Base-by-base conservation (phyloP, 208 protist genomes). In the Phytomonas sp. region DNA sequence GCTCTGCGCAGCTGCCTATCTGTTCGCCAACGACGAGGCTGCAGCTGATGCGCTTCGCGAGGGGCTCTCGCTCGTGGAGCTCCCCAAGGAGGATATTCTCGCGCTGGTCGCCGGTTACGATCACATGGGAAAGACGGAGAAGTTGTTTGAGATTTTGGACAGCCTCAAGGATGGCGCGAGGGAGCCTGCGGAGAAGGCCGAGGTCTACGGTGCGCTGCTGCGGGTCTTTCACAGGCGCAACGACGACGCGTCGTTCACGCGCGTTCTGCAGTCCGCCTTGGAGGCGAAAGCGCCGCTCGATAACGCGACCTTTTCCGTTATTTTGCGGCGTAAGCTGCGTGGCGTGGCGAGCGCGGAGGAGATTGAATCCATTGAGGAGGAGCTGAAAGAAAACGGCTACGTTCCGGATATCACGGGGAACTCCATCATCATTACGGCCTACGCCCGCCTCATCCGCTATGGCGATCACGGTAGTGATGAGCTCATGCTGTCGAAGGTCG, bases 401-500 rank as follows among this genome's bases (percentile, higher is more conserved):
- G 73, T 80, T 26, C 79, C 85, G n/a, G 87, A 95, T 37, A 77
- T 91, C 23, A 88, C 84, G 15, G 85, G 87, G 66, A 92, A 92
- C 68, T 90, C 87, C 40, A 93, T 95, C 66, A 79, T 95, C 67
- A 95, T 95, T 75, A 86, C 87, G 0, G 82, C 84, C 8, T 95
- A 92, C 72, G 89, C 89, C 9, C 82, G 89, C 11, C 78, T 95
- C 0, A 69, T 91, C 0, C 87, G 93, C 85, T 95, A 91, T 82
- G 87, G 89, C 20, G 89, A 95, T 67, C 74, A 82, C 28, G 87
- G 84, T 0, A 92, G 81, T 68, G 87, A 93, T 68, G 89, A 95
- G 76, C 70, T 95, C 28, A 95, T 95, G 87, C 73, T 95, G 28
- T 81, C 85, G 34, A 95, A 95, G 74, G 89, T 95, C 62, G 89